phyloP scores from a whole-genome alignment of 208 protist species.

The Naegleria lovaniensis region DNA sequence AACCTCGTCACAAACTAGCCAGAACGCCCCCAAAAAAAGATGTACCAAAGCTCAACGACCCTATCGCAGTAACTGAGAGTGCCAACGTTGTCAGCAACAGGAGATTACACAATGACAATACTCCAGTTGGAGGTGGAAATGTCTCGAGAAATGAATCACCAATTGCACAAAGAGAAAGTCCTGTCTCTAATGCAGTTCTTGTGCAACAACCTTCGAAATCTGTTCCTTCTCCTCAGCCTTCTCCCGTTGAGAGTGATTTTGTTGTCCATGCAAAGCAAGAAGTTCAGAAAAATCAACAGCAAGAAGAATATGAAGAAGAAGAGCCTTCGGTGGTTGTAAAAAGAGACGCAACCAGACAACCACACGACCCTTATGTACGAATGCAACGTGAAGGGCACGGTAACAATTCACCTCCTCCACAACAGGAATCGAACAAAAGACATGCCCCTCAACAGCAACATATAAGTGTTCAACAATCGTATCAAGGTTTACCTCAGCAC shows the following conservation, averaged over 20 bases:
- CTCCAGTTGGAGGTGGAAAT: background rate
- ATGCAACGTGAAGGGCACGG: background rate
- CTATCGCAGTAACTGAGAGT: background rate
- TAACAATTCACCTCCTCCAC: background rate
- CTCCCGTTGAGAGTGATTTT: background rate
- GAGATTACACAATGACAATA: background rate
- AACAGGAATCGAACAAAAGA: background rate
- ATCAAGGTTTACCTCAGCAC: background rate
- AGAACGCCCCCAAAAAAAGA: background rate
- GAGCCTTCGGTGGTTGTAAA: background rate
- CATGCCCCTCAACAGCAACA: background rate
- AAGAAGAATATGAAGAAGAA: background rate
- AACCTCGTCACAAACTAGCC: background rate
- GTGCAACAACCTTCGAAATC: constrained; percentile 4
- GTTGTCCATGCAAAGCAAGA: background rate
- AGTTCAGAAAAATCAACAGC: background rate
- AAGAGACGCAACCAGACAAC: background rate
- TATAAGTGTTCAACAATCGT: background rate
- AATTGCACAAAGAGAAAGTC: background rate
- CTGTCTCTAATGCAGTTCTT: background rate
- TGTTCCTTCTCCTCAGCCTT: background rate
- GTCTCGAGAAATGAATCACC: background rate
- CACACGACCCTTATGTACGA: background rate
- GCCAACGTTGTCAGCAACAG: background rate
- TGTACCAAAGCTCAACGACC: background rate